Percentiles rank a stretch among this genome's conserved stretches.
These are phyloP conservation scores for Vicia villosa DNA, from an alignment of 306 rosid species.

Conservation along the genomic window DNA sequence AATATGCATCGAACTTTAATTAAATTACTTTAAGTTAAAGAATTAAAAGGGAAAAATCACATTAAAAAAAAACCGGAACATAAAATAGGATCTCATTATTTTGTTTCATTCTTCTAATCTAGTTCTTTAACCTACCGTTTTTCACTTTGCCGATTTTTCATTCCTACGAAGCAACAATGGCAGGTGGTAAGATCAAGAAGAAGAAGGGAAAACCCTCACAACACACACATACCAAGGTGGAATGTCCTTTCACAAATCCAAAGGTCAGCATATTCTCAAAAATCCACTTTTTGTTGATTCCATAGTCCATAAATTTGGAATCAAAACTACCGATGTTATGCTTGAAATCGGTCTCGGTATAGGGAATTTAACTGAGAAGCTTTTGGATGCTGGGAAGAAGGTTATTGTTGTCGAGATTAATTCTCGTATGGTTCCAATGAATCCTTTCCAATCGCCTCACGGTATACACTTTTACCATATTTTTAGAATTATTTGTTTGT, in stretches of 20 bases:
- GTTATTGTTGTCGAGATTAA: slow-evolving; percentile 85
- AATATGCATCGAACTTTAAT: no score
- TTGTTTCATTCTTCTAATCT: no score
- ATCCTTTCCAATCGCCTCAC: slow-evolving; percentile 72
- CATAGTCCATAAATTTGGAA: slow-evolving; percentile 51
- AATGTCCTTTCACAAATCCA: slow-evolving; percentile 48
- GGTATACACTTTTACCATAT: slow-evolving; percentile 42
- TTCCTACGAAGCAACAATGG: slow-evolving; percentile 42
- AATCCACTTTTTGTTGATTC: slow-evolving; percentile 47
- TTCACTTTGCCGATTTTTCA: no score
- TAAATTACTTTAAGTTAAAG: no score
- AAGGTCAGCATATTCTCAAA: slow-evolving; percentile 53
- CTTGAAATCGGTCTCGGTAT: slow-evolving; percentile 60
- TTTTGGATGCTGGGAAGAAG: slow-evolving; percentile 59
- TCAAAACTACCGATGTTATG: slow-evolving; percentile 46
- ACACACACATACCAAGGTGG: slow-evolving; percentile 49
- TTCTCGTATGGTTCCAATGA: slow-evolving; percentile 91
- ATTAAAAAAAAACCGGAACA: no score
- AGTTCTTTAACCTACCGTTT: no score
- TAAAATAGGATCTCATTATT: no score
- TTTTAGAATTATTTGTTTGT: no score
- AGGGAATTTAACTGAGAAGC: slow-evolving; percentile 52
- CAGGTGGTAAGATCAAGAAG: slow-evolving; percentile 49
- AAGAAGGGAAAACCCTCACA: slow-evolving; percentile 44
- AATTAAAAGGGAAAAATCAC: no score